phyloP scores from a whole-genome alignment of 2,329 filamentous ascomycete genomes.

The Pestalotiopsis sp. region DNA sequence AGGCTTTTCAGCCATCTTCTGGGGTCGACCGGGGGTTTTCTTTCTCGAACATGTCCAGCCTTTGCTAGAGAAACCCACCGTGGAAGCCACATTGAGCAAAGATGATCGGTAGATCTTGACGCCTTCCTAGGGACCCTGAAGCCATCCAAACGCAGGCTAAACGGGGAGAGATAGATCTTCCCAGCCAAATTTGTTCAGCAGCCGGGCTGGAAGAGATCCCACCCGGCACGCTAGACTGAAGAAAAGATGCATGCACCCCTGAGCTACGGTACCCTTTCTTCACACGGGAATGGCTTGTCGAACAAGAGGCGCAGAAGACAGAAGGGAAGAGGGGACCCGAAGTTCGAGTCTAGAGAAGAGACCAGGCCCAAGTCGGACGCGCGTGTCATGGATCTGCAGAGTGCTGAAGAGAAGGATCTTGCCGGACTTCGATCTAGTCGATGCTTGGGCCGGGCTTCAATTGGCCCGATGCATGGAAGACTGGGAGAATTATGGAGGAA shows the following conservation, averaged over 20 bases:
- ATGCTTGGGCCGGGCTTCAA: neutral
- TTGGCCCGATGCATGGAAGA: neutral
- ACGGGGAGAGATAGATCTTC: neutral
- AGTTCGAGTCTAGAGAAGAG: too few relatives aligned
- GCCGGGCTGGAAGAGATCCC: neutral
- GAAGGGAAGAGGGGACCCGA: neutral
- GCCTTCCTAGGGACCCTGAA: neutral
- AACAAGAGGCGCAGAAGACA: neutral
- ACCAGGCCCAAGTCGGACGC: neutral
- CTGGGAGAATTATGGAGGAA: neutral
- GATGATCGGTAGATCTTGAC: neutral
- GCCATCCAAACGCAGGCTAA: neutral
- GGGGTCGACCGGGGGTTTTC: neutral
- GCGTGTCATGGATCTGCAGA: neutral
- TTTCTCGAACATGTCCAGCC: neutral
- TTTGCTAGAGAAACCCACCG: neutral
- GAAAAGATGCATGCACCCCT: neutral
- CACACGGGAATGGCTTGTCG: neutral
- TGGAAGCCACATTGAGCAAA: neutral
- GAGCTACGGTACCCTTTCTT: neutral
- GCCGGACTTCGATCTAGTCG: neutral
- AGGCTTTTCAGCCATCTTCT: neutral
- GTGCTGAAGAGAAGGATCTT: neutral
- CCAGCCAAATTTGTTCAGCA: neutral
- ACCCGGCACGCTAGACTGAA: neutral